phyloP scores from a whole-genome alignment of 371 early-diverging fungal genomes.

The Lichtheimia ornata region DNA sequence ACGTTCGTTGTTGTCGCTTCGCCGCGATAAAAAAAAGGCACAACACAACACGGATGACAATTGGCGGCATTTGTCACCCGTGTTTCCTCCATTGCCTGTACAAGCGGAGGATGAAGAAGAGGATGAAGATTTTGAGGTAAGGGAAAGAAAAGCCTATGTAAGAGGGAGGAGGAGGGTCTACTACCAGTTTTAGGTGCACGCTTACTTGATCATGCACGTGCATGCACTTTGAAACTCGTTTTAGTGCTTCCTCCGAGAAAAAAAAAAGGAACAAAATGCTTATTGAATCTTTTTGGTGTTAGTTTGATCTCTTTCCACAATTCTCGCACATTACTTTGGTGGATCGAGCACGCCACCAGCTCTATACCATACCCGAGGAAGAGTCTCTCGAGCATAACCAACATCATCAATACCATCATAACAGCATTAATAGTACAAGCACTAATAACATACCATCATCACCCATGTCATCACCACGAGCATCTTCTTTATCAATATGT shows the following conservation, averaged over 20 bases:
- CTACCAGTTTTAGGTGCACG: neutral
- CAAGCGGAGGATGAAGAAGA: conserved; percentile 1
- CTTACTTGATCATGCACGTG: conserved; percentile 2
- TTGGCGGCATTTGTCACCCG: neutral
- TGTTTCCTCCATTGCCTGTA: neutral
- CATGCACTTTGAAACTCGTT: neutral
- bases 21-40: too few relatives aligned
- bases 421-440: conserved; percentile 11
- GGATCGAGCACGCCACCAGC: conserved; percentile 11
- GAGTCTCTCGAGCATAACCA: conserved; percentile 7
- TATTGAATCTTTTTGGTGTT: neutral
- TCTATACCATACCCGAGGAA: conserved; percentile 12
- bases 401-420: neutral
- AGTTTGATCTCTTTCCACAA: conserved; percentile 8
- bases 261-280: too few relatives aligned
- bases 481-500: conserved; percentile 7
- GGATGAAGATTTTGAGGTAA: neutral
- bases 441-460: conserved; percentile 12
- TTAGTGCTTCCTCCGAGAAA: too few relatives aligned
- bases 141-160: neutral
- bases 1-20: too few relatives aligned
- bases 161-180: neutral
- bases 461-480: conserved; percentile 12
- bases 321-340: conserved; percentile 14
- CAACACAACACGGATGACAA: too few relatives aligned